A percentile compares a stretch with the other conserved stretches of the same genome.
Evolutionary conservation across 2,329 filamentous ascomycete genomes (phyloP).

Genomic region (Aureobasidium vineae): DNA sequence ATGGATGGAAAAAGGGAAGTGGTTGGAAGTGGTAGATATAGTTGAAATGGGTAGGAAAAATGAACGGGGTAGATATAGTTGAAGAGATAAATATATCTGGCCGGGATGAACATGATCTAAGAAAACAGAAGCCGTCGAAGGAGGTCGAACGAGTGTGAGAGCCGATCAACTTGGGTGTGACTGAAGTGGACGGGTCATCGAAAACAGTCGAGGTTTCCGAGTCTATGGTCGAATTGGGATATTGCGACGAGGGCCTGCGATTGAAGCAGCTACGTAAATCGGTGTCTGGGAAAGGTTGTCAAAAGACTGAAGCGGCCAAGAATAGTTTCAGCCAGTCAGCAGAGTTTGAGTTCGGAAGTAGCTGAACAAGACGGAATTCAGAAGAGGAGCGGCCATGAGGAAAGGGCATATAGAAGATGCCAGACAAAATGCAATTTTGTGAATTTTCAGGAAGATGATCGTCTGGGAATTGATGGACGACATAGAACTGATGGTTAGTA

Average conservation of each 20-base stretch:
- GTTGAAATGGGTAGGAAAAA: background rate
- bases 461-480: too few species aligned
- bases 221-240: background rate
- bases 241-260: background rate
- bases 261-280: background rate
- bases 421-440: background rate
- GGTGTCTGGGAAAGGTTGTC: background rate
- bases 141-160: background rate
- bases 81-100: background rate
- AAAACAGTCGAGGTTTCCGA: background rate
- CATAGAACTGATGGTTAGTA: background rate
- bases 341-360: background rate
- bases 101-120: background rate
- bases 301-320: background rate
- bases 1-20: background rate
- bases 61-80: background rate
- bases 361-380: background rate
- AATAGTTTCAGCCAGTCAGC: background rate
- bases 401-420: background rate
- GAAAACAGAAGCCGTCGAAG: background rate
- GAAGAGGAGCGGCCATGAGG: too few species aligned
- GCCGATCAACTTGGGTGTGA: background rate
- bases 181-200: background rate
- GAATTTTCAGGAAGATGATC: background rate
- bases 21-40: background rate